Conservation (phyloP, 1,139 yeast species). For the Debaryomyces sp. region DNA sequence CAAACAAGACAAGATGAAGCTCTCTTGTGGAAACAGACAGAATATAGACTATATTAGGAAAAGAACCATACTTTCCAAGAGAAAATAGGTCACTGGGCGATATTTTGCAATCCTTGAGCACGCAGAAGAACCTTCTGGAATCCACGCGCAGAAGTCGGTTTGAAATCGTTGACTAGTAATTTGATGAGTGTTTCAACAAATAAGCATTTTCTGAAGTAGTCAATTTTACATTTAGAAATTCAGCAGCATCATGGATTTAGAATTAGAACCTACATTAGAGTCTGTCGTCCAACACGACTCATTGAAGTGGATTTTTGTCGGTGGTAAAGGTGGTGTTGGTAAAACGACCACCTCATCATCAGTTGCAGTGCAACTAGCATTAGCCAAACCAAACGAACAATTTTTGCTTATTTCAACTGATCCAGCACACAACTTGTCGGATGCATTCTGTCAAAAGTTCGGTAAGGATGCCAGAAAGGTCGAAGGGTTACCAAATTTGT, state of each 20-base stretch:
- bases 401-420: constrained; percentile 93
- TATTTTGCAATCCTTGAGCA: neutral
- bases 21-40: neutral
- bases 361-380: constrained; percentile 85
- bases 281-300: constrained; percentile 66
- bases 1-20: neutral
- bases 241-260: constrained; percentile 40
- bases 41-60: neutral
- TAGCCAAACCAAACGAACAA: constrained; percentile 77
- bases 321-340: constrained; percentile 99
- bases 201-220: neutral
- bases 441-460: constrained; percentile 97
- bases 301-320: constrained; percentile 95
- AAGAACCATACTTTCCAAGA: neutral
- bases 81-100: neutral
- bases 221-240: too few relatives aligned
- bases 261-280: constrained; percentile 67
- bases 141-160: constrained; percentile 1
- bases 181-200: neutral
- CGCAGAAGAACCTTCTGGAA: constrained; percentile 6
- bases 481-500: constrained; percentile 81
- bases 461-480: constrained; percentile 95
- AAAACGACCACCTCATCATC: constrained; percentile 97
- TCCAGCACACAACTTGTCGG: constrained; percentile 96
- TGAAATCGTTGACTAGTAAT: neutral